Evolutionary conservation across 2,329 filamentous ascomycete species (phyloP), one percentile per base, ranked within the genome.

Genomic region (Penicillium capsulatum): DNA sequence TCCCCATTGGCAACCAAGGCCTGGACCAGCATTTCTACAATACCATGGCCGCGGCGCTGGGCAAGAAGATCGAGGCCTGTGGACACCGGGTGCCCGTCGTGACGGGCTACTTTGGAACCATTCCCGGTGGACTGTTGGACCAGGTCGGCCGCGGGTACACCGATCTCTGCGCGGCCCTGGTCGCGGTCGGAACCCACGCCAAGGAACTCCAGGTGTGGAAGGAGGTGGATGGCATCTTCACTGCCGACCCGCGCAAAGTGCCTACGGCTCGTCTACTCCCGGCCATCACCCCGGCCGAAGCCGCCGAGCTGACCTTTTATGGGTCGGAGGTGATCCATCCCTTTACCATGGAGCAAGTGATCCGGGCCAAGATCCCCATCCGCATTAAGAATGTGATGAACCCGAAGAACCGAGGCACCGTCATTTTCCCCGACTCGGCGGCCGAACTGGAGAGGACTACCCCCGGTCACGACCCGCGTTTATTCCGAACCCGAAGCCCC

Each of bases 261-360:
- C 90, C 91, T 3, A 97, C 91, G 1, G 94, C 92, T n/a, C 77
- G 84, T 32, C 74, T 98, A n/a, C 76, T 98, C 31, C 71, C 83
- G 8, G 83, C 83, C 38, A 95, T 98, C 61, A 96, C 91, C 3
- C 92, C 92, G 0, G 84, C 88, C 7, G 92, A 98, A 67, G 92
- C 92, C 2, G 91, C 92, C 9, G 92, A 98, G 66, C 73, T 98
- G 70, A 97, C 92, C 2, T 92, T 91, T 59, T 92, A 91, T 63
- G 86, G 86, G 47, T 90, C 90, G 45, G 92, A 98, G 66, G 92
- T 98, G 60, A 98, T 98, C 54, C 92, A 98, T 64, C 92, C 95
- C 51, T 84, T 96, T 62, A 98, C 92, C 56, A 97, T 98, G 90
- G 91, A 97, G 69, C 92, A 97, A 68, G 79, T 82, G 40, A 81